Percentiles rank a stretch among this genome's conserved stretches.
Evolutionary conservation across 1,284 basidiomycete species (phyloP).

Genomic region (Volvariella surrecta): DNA sequence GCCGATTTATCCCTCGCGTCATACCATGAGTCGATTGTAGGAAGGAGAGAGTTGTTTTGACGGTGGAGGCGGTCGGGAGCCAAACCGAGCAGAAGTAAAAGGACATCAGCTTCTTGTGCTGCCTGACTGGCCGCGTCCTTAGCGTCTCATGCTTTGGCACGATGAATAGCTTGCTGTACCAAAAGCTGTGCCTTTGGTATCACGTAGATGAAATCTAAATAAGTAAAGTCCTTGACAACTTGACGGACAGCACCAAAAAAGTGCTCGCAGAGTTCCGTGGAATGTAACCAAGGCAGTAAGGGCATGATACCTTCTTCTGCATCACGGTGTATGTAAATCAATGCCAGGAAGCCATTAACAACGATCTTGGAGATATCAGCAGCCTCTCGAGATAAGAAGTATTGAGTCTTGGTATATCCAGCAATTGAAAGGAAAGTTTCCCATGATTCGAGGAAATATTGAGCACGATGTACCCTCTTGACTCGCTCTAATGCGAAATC

Average conservation of each 20-base stretch:
- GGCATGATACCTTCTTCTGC: constrained; percentile 13
- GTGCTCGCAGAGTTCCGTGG: constrained; percentile 27
- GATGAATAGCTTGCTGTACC: constrained; percentile 12
- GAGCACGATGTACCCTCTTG: constrained; percentile 22
- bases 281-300: constrained; percentile 24
- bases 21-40: no score
- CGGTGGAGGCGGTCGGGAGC: no score
- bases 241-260: constrained; percentile 23
- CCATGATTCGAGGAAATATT: constrained; percentile 29
- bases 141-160: no score
- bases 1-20: no score
- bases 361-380: constrained; percentile 21
- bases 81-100: neutral
- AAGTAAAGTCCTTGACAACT: constrained; percentile 26
- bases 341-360: constrained; percentile 20
- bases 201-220: constrained; percentile 24
- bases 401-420: constrained; percentile 13
- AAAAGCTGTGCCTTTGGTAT: constrained; percentile 18
- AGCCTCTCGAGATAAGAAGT: constrained; percentile 26
- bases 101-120: constrained; percentile 6
- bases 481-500: constrained; percentile 20
- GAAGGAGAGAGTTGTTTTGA: no score
- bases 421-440: constrained; percentile 14
- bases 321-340: constrained; percentile 27
- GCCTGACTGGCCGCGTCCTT: neutral